A percentile compares a stretch with the other conserved stretches of the same genome.
Evolutionary conservation across 2,329 filamentous ascomycete genomes (phyloP).

Genomic region (Hypoxylon sp.): DNA sequence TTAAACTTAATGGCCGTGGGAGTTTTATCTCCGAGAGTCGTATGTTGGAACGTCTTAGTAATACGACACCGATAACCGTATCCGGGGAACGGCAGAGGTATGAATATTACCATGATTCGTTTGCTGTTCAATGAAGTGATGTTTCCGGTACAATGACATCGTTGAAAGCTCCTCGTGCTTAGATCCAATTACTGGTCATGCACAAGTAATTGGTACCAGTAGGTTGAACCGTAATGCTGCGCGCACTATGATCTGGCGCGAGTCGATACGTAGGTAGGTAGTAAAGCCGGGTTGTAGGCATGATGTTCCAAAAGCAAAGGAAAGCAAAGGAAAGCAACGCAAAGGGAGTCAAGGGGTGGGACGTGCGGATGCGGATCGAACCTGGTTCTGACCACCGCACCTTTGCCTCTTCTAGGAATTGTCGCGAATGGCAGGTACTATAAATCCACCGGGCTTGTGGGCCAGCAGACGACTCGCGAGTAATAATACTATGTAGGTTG

Average conservation of each 20-base stretch:
- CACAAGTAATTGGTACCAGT: conserved; percentile 10
- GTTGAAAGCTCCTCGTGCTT: conserved; percentile 2
- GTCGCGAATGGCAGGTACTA: conserved; percentile 50
- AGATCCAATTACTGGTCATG: conserved; percentile 10
- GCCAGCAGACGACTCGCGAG: conserved; percentile 43
- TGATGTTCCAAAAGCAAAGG: conserved; percentile 46
- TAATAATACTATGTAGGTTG: conserved; percentile 48
- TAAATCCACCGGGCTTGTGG: conserved; percentile 38
- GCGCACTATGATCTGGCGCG: conserved; percentile 19
- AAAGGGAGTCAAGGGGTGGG: conserved; percentile 30
- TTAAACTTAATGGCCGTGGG: not conserved
- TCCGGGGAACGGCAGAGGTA: conserved; percentile 12
- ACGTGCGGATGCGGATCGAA: conserved; percentile 35
- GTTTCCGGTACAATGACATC: not conserved
- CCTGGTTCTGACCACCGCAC: conserved; percentile 34
- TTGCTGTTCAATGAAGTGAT: conserved; percentile 4
- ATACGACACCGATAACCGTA: not conserved
- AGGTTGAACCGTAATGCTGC: conserved; percentile 8
- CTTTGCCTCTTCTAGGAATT: conserved; percentile 52
- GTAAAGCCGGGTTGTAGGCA: conserved; percentile 37
- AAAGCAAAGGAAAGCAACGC: conserved; percentile 40
- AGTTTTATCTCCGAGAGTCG: conserved; percentile 18
- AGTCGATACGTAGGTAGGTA: conserved; percentile 8
- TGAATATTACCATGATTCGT: not conserved
- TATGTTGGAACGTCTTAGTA: conserved; percentile 7